Conservation (phyloP, 106 monocot genomes). For the Narthecium ossifragum region DNA sequence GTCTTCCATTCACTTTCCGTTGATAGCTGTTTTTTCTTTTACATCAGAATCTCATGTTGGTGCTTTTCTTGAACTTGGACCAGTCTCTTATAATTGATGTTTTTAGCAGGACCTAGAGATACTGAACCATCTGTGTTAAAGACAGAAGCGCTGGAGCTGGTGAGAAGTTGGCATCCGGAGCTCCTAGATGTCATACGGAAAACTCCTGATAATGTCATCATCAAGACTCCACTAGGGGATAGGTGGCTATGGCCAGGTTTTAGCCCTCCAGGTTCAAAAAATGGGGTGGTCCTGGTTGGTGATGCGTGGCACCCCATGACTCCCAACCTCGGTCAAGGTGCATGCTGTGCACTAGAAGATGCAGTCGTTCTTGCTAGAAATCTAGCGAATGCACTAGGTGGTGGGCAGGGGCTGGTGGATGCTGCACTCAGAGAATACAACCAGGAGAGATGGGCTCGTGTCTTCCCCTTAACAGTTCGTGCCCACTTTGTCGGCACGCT, state of each 20-base stretch:
- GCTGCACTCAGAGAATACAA: conserved; percentile 44
- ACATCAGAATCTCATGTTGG: background rate
- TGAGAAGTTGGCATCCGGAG: conserved; percentile 60
- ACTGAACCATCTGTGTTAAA: conserved; percentile 44
- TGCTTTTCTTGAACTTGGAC: background rate
- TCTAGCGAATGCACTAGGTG: background rate
- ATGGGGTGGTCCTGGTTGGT: conserved; percentile 56
- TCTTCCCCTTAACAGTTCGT: conserved; percentile 65
- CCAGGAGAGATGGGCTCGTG: conserved; percentile 63
- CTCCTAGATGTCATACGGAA: conserved; percentile 46
- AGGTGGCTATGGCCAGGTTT: conserved; percentile 89
- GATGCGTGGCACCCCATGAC: conserved; percentile 91
- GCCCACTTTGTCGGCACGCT: conserved; percentile 69
- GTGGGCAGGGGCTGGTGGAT: conserved; percentile 12
- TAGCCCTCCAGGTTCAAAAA: conserved; percentile 39
- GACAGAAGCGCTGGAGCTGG: conserved; percentile 54
- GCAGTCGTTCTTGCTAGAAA: conserved; percentile 25
- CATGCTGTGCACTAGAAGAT: conserved; percentile 27
- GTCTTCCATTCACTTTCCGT: no score
- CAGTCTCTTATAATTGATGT: background rate
- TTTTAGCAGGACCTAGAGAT: conserved; percentile 38
- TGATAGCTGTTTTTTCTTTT: background rate
- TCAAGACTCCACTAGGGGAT: conserved; percentile 78
- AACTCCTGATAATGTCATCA: conserved; percentile 47
- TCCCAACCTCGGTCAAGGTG: conserved; percentile 26